These are phyloP conservation scores for Alternaria sp. DNA, from an alignment of 2,329 filamentous ascomycete genomes.

Conservation along the genomic window DNA sequence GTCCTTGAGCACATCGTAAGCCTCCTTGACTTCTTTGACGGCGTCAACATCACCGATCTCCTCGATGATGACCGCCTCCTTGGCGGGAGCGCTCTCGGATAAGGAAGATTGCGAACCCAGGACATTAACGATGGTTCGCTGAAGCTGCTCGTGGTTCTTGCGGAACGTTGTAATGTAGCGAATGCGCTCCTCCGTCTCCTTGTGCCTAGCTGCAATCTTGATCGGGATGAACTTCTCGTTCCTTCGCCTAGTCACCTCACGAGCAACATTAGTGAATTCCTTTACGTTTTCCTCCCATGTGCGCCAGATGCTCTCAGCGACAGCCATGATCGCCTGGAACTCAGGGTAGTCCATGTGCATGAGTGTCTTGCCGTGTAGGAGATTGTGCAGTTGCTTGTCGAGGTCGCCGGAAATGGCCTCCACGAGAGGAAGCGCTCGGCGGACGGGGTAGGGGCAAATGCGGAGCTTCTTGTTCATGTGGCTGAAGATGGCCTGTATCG, in stretches of 20 bases:
- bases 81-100: constrained; percentile 48
- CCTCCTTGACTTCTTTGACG: constrained; percentile 92
- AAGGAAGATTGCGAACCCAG: constrained; percentile 68
- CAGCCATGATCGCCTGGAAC: constrained; percentile 84
- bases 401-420: constrained; percentile 95
- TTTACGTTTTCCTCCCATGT: constrained; percentile 97
- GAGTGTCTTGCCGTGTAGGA: constrained; percentile 84
- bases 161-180: constrained; percentile 95
- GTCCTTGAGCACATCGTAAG: constrained; percentile 91
- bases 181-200: constrained; percentile 85
- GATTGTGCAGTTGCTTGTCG: constrained; percentile 81
- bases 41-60: constrained; percentile 98
- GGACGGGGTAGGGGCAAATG: constrained; percentile 94
- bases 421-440: constrained; percentile 88
- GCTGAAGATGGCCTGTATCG: constrained; percentile 85
- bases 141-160: constrained; percentile 96
- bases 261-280: constrained; percentile 96
- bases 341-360: constrained; percentile 93
- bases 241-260: constrained; percentile 89
- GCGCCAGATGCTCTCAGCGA: constrained; percentile 83
- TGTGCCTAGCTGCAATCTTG: constrained; percentile 89
- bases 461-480: constrained; percentile 98
- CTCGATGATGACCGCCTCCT: constrained; percentile 73
- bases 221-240: constrained; percentile 99
- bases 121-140: constrained; percentile 96